Conservation (phyloP, 1,139 yeast species). For the Debaryomyces singareniensis region DNA sequence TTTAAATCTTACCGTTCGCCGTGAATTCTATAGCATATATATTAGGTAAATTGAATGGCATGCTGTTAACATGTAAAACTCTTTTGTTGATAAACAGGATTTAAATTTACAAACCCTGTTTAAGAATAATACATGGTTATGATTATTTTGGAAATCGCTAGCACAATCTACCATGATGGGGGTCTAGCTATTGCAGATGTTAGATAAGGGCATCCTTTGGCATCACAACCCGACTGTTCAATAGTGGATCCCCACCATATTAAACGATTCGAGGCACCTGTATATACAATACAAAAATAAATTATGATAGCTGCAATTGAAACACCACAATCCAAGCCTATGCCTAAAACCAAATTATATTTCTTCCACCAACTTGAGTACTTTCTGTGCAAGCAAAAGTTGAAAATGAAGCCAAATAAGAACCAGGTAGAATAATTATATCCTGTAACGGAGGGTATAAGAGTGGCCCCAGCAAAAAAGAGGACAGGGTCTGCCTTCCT, state of each 20-base stretch:
- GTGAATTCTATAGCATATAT: too few relatives aligned
- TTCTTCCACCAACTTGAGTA: slow-evolving; percentile 43
- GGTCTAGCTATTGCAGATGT: slow-evolving; percentile 4
- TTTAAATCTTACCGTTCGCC: too few relatives aligned
- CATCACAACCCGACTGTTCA: slow-evolving; percentile 7
- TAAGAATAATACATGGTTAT: too few relatives aligned
- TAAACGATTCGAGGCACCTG: slow-evolving; percentile 9
- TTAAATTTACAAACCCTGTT: too few relatives aligned
- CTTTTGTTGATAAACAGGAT: too few relatives aligned
- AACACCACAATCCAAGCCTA: slow-evolving; percentile 30
- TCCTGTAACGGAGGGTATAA: slow-evolving; percentile 44
- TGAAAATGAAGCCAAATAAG: slow-evolving; percentile 26
- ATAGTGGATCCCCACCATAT: slow-evolving; percentile 10
- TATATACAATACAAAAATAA: slow-evolving; percentile 16
- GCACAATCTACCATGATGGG: slow-evolving; percentile 6
- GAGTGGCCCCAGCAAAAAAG: slow-evolving; percentile 42
- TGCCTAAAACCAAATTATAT: slow-evolving; percentile 36
- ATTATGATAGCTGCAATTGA: slow-evolving; percentile 17
- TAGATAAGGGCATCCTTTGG: slow-evolving; percentile 8
- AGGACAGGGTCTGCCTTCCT: slow-evolving; percentile 44
- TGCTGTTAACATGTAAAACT: too few relatives aligned
- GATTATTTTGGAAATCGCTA: too few relatives aligned
- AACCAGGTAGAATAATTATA: slow-evolving; percentile 37
- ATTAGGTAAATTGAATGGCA: too few relatives aligned
- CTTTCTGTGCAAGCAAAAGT: slow-evolving; percentile 25